phyloP scores from a whole-genome alignment of 352 stramenopile genomes.

The Globisporangium iwayamae region DNA sequence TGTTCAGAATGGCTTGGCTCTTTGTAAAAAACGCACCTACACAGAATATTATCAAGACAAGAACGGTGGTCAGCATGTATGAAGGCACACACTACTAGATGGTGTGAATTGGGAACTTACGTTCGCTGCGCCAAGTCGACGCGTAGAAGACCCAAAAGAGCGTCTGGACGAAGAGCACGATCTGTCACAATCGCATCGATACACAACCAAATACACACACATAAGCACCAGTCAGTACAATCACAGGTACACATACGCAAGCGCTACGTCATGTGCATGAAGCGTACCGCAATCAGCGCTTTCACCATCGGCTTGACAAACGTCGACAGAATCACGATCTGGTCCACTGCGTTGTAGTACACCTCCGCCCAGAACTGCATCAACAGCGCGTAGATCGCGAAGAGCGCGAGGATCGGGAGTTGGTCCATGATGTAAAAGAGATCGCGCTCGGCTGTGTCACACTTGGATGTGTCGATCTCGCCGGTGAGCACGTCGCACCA shows the following conservation, averaged over 20 bases:
- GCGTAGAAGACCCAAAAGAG: constrained; percentile 82
- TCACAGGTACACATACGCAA: background rate
- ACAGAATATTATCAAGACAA: background rate
- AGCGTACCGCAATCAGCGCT: constrained; percentile 51
- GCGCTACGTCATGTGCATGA: background rate
- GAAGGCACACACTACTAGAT: background rate
- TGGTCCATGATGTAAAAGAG: constrained; percentile 87
- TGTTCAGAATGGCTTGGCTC: constrained; percentile 76
- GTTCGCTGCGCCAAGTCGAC: constrained; percentile 62
- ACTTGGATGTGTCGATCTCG: constrained; percentile 52
- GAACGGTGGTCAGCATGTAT: background rate
- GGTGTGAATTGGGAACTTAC: constrained; percentile 26
- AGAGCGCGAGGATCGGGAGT: constrained; percentile 77
- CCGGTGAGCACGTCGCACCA: constrained; percentile 81
- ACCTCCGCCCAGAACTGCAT: constrained; percentile 88
- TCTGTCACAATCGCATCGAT: constrained; percentile 18
- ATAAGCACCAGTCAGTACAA: background rate
- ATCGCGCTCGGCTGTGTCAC: constrained; percentile 59
- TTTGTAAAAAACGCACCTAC: constrained; percentile 78
- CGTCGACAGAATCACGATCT: constrained; percentile 50
- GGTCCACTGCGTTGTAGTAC: constrained; percentile 86
- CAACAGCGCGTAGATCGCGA: constrained; percentile 77
- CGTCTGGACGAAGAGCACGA: constrained; percentile 53
- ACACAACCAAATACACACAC: background rate
- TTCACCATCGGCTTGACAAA: constrained; percentile 72